phyloP scores from a whole-genome alignment of 148 eudicot genomes.

The Camellia granthamiana region DNA sequence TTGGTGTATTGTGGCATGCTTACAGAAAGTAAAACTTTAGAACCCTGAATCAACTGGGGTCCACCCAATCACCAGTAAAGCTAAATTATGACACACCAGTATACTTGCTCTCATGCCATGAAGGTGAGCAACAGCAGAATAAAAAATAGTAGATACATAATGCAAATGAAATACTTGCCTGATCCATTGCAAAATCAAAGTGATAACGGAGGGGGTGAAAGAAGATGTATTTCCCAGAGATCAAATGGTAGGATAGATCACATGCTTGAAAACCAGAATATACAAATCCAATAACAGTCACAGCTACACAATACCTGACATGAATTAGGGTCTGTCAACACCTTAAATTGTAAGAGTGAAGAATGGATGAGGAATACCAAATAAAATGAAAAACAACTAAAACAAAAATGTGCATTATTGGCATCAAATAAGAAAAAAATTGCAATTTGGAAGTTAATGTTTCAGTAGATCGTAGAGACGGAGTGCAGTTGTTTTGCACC shows the following conservation, averaged over 20 bases:
- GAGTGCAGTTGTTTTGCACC: background rate
- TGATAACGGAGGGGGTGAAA: constrained; percentile 52
- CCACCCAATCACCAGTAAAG: background rate
- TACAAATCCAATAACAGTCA: constrained; percentile 66
- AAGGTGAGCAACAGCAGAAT: background rate
- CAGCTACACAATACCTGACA: constrained; percentile 73
- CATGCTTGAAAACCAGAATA: constrained; percentile 72
- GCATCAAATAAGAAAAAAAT: background rate
- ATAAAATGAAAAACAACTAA: too few relatives aligned
- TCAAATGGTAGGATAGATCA: constrained; percentile 47
- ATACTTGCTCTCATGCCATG: background rate
- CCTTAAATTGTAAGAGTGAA: background rate
- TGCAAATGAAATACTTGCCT: constrained; percentile 48
- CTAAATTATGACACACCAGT: background rate
- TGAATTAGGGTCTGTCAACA: constrained; percentile 9
- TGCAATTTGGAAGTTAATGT: background rate
- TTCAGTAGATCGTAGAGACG: background rate
- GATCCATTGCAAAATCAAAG: constrained; percentile 79
- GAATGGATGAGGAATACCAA: background rate
- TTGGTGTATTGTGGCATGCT: too few relatives aligned
- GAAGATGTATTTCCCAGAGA: constrained; percentile 54
- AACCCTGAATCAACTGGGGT: background rate
- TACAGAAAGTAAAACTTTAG: background rate
- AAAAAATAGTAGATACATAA: background rate
- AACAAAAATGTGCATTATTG: constrained; percentile 4